These are phyloP conservation scores for Xylaria intraflava DNA, from an alignment of 495 filamentous ascomycete genomes.

Conservation along the genomic window DNA sequence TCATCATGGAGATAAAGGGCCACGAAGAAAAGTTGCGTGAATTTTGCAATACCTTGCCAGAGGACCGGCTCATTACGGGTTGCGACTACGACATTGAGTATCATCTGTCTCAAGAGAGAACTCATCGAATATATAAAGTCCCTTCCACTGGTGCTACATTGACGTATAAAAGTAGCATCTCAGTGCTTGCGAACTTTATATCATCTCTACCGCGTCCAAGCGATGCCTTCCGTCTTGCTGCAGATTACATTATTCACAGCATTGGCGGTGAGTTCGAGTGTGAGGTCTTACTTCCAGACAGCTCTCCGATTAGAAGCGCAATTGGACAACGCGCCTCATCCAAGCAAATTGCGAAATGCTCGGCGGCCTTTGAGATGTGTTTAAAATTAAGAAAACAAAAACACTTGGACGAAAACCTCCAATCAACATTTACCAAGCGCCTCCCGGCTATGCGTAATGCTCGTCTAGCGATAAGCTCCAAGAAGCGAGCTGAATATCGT, in stretches of 20 bases:
- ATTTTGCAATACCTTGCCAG: constrained; percentile 71
- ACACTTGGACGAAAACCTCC: constrained; percentile 65
- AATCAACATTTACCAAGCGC: constrained; percentile 64
- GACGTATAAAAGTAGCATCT: constrained; percentile 66
- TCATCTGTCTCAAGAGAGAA: constrained; percentile 49
- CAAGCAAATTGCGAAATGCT: constrained; percentile 78
- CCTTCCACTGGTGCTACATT: constrained; percentile 68
- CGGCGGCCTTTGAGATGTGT: constrained; percentile 85
- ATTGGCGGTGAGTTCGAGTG: constrained; percentile 61
- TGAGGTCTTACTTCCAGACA: constrained; percentile 75
- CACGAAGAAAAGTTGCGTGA: constrained; percentile 54
- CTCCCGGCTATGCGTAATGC: constrained; percentile 87
- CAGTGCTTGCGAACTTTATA: constrained; percentile 53
- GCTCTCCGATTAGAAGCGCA: constrained; percentile 61
- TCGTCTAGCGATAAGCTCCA: constrained; percentile 71
- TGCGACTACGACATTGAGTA: constrained; percentile 51
- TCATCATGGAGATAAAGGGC: constrained; percentile 49
- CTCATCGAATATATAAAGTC: constrained; percentile 55
- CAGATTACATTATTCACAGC: constrained; percentile 56
- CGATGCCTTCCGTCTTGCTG: constrained; percentile 42
- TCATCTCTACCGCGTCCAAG: constrained; percentile 53
- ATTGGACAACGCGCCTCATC: constrained; percentile 53
- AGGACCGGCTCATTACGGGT: constrained; percentile 64
- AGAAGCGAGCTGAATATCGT: constrained; percentile 63
- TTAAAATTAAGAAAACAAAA: constrained; percentile 57